Conservation (phyloP, 2,329 filamentous ascomycete genomes). For the Colletotrichum tamarilloi region DNA sequence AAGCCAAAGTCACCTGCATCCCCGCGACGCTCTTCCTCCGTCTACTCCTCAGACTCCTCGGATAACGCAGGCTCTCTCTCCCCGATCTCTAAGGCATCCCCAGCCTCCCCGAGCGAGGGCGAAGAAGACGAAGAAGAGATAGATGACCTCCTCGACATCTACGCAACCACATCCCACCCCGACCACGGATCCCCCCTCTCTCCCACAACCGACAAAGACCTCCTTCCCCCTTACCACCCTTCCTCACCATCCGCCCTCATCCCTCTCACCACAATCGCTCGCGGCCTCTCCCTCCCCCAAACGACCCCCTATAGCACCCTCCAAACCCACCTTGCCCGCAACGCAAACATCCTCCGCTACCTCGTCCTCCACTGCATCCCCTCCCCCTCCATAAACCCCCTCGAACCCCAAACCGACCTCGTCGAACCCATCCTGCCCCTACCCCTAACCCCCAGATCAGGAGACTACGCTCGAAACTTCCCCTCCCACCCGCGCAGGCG, state of each 20-base stretch:
- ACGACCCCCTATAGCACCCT: constrained; percentile 15
- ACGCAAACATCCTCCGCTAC: constrained; percentile 38
- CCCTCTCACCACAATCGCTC: constrained; percentile 26
- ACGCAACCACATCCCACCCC: background rate
- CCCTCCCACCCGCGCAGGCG: background rate
- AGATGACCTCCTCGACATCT: constrained; percentile 7
- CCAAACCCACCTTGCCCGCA: constrained; percentile 36
- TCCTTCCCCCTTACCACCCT: constrained; percentile 20
- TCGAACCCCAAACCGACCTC: constrained; percentile 10
- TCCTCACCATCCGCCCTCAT: background rate
- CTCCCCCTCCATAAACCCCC: constrained; percentile 7
- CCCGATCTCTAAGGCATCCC: background rate
- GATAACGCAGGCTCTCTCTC: background rate
- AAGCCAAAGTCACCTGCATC: too few relatives aligned
- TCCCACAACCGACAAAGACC: background rate
- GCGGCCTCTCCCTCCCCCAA: constrained; percentile 28
- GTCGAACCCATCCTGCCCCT: background rate
- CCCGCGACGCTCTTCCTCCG: background rate
- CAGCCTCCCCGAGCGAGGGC: background rate
- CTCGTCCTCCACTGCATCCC: constrained; percentile 32
- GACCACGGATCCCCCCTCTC: background rate
- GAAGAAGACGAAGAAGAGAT: background rate
- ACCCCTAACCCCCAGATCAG: background rate
- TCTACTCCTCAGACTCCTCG: background rate
- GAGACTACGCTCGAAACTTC: background rate